phyloP scores from a whole-genome alignment of 345 rosid genomes.

The Clarkia xantiana region DNA sequence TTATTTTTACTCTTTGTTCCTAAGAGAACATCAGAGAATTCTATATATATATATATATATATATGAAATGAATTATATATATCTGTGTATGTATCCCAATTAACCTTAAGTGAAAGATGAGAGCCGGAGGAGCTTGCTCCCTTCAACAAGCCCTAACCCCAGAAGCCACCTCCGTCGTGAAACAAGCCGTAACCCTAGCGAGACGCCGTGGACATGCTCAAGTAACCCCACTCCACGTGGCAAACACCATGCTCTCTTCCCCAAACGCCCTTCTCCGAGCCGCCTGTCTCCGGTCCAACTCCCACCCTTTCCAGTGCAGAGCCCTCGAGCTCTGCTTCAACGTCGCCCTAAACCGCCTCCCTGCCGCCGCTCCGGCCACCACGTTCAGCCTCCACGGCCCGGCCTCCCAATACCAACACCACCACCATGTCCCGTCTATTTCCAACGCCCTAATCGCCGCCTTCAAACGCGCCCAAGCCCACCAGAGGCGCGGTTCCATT shows the following conservation, averaged over 20 bases:
- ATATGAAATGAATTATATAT: too few relatives aligned
- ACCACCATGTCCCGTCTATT: constrained; percentile 41
- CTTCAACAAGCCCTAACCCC: constrained; percentile 68
- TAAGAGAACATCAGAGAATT: too few relatives aligned
- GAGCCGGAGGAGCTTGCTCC: constrained; percentile 84
- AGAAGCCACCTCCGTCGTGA: constrained; percentile 62
- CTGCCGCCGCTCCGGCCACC: constrained; percentile 55
- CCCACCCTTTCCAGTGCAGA: constrained; percentile 91
- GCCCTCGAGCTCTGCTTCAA: constrained; percentile 97
- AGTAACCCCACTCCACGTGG: constrained; percentile 95
- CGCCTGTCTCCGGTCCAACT: constrained; percentile 86
- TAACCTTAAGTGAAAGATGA: too few relatives aligned
- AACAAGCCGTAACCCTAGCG: constrained; percentile 69
- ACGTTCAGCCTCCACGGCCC: constrained; percentile 32
- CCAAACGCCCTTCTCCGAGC: constrained; percentile 61
- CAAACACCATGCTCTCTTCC: constrained; percentile 74
- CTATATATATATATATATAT: too few relatives aligned
- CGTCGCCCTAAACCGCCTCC: constrained; percentile 92
- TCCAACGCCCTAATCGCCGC: constrained; percentile 95
- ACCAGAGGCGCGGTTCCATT: constrained; percentile 80
- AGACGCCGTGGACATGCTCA: constrained; percentile 86
- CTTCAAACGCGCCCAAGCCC: constrained; percentile 96
- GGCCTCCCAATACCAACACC: constrained; percentile 18
- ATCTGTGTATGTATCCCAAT: too few relatives aligned
- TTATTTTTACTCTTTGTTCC: too few relatives aligned